These are phyloP conservation scores for Sphagnum fallax DNA, from an alignment of 228 moss, liverwort and hornwort species.

Conservation along the genomic window DNA sequence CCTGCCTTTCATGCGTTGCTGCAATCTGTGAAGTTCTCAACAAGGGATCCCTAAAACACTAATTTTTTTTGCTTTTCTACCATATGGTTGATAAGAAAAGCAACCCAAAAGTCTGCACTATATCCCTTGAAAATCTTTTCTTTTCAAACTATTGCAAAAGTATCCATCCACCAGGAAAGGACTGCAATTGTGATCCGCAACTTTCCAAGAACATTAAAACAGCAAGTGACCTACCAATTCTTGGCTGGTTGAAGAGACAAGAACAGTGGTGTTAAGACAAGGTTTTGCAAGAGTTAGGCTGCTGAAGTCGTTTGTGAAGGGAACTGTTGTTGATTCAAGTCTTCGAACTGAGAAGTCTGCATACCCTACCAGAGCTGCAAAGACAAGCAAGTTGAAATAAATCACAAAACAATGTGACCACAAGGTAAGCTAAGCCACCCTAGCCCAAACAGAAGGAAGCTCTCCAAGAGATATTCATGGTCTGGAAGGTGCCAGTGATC, in stretches of 20 bases:
- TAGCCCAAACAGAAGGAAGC: not conserved
- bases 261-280: slow-evolving; percentile 40
- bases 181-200: too few relatives aligned
- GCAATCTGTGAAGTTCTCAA: slow-evolving; percentile 9
- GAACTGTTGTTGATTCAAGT: slow-evolving; percentile 64
- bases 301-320: slow-evolving; percentile 69
- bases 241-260: slow-evolving; percentile 22
- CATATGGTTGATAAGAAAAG: too few relatives aligned
- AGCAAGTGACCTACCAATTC: slow-evolving; percentile 19
- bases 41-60: too few relatives aligned
- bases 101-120: too few relatives aligned
- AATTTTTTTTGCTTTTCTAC: too few relatives aligned
- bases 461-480: not conserved
- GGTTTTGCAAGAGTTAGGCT: slow-evolving; percentile 44
- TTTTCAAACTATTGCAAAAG: too few relatives aligned
- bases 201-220: too few relatives aligned
- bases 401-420: not conserved
- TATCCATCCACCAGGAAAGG: too few relatives aligned
- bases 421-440: not conserved
- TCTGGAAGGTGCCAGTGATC: too few relatives aligned
- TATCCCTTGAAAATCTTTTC: too few relatives aligned
- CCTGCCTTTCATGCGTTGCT: slow-evolving; percentile 29
- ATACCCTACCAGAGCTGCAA: slow-evolving; percentile 69
- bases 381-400: not conserved
- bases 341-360: slow-evolving; percentile 88